Evolutionary conservation across 352 stramenopile genomes (phyloP), one percentile per base, ranked within the genome.

Genomic region (Phytophthora rubi): DNA sequence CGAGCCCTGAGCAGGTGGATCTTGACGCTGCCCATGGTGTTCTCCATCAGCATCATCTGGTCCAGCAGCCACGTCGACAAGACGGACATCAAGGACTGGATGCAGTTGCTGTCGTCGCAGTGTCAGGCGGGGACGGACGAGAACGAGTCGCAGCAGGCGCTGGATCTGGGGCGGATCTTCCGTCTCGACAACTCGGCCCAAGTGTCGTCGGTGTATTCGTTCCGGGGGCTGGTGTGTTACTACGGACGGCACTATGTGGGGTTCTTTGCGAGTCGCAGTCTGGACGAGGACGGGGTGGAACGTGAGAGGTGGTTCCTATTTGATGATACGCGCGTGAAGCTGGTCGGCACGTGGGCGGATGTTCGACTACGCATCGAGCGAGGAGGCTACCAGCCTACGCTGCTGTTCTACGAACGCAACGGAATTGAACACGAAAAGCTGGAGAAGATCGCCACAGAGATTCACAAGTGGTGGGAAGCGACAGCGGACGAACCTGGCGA

Each of bases 181-280:
- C 79, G 79, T 21, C 70, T 95, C 32, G 85, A 90, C 53, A 73
- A 71, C 16, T 69, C 59, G 18, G 28, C 59, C 0, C 62, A 75
- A 28, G 62, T 59, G 32, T 73, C 69, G 33, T 84, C 79, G 3
- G 61, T 83, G 51, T 95, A 93, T 61, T 62, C 73, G 39, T 95
- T 95, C 68, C 76, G 88, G 18, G 88, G 88, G 58, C 86, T 95
- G 60, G 88, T 95, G 53, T 95, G 88, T 52, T 95, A 95, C 74
- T 95, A 95, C 52, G 88, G 88, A 33, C 76, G 83, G 5, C 88
- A 95, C 65, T 95, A 95, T 64, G 88, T 95, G 6, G 87, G 88
- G 15, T 95, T 95, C 66, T 95, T 95, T 62, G 79, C 85, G 32
- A 94, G 86, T 74, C 84, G 77, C 15, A 87, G 82, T 49, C 53